phyloP scores from a whole-genome alignment of 805 yeast genomes.

The Yarrowia yakushimensis region DNA sequence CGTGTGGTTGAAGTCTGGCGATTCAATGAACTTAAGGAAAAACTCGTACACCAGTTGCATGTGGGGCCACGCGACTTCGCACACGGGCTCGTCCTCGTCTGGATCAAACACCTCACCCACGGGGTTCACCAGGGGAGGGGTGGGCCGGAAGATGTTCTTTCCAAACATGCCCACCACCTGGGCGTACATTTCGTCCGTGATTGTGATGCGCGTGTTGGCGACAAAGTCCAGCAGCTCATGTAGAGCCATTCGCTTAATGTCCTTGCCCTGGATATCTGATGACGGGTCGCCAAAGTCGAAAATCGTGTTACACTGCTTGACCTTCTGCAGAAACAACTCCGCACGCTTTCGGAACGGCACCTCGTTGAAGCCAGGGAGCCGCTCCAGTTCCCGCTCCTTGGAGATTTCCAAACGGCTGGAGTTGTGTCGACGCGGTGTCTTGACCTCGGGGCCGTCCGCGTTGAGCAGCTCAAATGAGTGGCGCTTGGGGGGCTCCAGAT shows the following conservation, averaged over 20 bases:
- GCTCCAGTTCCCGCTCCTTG: constrained; percentile 58
- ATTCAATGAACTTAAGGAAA: constrained; percentile 85
- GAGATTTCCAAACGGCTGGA: constrained; percentile 88
- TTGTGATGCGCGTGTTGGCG: constrained; percentile 73
- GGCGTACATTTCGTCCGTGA: constrained; percentile 85
- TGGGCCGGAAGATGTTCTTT: constrained; percentile 85
- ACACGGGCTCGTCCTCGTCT: constrained; percentile 97
- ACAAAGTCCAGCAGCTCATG: constrained; percentile 88
- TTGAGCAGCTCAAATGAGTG: constrained; percentile 59
- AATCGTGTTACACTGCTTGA: constrained; percentile 90
- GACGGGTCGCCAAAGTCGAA: constrained; percentile 95
- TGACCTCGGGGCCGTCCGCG: constrained; percentile 71
- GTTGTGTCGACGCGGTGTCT: constrained; percentile 85
- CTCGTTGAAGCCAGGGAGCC: constrained; percentile 83
- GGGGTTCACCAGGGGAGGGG: constrained; percentile 98
- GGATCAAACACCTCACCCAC: constrained; percentile 95
- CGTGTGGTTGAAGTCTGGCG: constrained; percentile 91
- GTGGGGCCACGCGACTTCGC: constrained; percentile 97
- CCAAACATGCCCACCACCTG: constrained; percentile 88
- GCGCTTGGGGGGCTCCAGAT: constrained; percentile 42
- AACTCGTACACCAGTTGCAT: constrained; percentile 96
- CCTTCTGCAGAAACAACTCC: constrained; percentile 76
- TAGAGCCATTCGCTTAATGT: constrained; percentile 78
- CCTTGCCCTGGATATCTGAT: constrained; percentile 87
- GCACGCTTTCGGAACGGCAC: constrained; percentile 78